Evolutionary conservation across 2,329 filamentous ascomycete genomes (phyloP).

Genomic region (Phaeosphaeria sp.): DNA sequence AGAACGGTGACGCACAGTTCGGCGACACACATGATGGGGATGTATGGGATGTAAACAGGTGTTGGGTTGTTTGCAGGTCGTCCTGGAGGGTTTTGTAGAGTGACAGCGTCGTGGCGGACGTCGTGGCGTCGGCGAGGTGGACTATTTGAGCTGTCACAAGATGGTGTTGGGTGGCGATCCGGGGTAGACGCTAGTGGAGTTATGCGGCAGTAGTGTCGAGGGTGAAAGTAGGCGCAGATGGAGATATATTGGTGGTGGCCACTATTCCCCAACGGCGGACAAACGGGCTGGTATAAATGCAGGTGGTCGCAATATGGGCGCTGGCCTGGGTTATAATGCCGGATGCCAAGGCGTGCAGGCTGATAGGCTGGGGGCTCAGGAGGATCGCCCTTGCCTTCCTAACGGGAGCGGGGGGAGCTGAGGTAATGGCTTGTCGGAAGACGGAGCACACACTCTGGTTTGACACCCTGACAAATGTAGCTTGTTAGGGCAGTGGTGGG

Average conservation of each 20-base stretch:
- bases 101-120: slow-evolving; percentile 32
- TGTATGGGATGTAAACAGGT: slow-evolving; percentile 35
- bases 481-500: not conserved
- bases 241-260: slow-evolving; percentile 9
- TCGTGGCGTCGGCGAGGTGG: slow-evolving; percentile 12
- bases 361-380: slow-evolving; percentile 32
- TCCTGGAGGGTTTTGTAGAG: slow-evolving; percentile 25
- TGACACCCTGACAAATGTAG: slow-evolving; percentile 6
- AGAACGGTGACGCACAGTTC: slow-evolving; percentile 57
- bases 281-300: slow-evolving; percentile 27
- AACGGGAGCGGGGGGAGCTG: slow-evolving; percentile 18
- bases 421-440: slow-evolving; percentile 15
- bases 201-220: slow-evolving; percentile 7
- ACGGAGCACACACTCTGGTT: slow-evolving; percentile 19
- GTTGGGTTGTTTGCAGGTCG: slow-evolving; percentile 25
- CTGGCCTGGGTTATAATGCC: slow-evolving; percentile 13
- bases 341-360: slow-evolving; percentile 33
- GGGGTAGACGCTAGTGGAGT: slow-evolving; percentile 26
- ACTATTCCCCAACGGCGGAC: slow-evolving; percentile 9
- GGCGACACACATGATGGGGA: slow-evolving; percentile 56
- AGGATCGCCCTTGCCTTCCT: slow-evolving; percentile 21
- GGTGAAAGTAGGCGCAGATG: slow-evolving; percentile 2
- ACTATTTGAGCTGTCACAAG: slow-evolving; percentile 23
- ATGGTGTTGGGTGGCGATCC: slow-evolving; percentile 28
- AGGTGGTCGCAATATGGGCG: slow-evolving; percentile 24